Conservation (phyloP, 2,329 filamentous ascomycete genomes). For the Xylaria sp. region DNA sequence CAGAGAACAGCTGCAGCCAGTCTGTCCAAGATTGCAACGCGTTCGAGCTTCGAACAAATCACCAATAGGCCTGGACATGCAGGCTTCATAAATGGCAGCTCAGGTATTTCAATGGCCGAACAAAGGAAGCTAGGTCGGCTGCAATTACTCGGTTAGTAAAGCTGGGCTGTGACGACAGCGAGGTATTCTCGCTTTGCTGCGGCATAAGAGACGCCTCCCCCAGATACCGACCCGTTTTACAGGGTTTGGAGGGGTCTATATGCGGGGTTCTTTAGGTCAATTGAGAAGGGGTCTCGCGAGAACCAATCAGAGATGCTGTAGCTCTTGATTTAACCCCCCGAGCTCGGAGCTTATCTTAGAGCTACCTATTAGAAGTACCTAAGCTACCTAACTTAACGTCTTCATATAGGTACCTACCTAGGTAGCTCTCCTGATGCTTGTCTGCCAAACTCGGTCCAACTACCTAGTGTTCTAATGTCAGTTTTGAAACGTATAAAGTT, state of each 20-base stretch:
- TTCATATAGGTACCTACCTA: no score
- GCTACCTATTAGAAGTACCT: neutral
- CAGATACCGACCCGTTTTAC: slow-evolving; percentile 12
- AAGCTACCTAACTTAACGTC: no score
- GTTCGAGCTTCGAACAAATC: neutral
- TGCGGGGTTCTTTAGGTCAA: slow-evolving; percentile 25
- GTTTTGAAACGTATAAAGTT: neutral
- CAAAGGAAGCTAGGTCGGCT: slow-evolving; percentile 31
- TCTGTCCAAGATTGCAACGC: neutral
- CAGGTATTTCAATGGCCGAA: slow-evolving; percentile 30
- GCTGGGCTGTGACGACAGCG: slow-evolving; percentile 19
- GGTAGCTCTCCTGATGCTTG: neutral
- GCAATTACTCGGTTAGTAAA: slow-evolving; percentile 27
- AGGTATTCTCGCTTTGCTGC: slow-evolving; percentile 37
- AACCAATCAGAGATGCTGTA: slow-evolving; percentile 23
- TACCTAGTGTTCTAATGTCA: neutral
- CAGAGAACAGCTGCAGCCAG: neutral
- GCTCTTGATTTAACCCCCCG: slow-evolving; percentile 21
- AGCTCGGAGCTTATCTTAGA: slow-evolving; percentile 27
- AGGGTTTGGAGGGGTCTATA: slow-evolving; percentile 14
- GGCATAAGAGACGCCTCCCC: slow-evolving; percentile 35
- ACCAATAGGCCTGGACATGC: slow-evolving; percentile 6
- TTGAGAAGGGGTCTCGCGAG: neutral
- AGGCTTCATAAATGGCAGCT: slow-evolving; percentile 23
- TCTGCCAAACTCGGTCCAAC: neutral